Evolutionary conservation across 1,139 yeast genomes (phyloP).

Genomic region (Geotrichum klebahnii): DNA sequence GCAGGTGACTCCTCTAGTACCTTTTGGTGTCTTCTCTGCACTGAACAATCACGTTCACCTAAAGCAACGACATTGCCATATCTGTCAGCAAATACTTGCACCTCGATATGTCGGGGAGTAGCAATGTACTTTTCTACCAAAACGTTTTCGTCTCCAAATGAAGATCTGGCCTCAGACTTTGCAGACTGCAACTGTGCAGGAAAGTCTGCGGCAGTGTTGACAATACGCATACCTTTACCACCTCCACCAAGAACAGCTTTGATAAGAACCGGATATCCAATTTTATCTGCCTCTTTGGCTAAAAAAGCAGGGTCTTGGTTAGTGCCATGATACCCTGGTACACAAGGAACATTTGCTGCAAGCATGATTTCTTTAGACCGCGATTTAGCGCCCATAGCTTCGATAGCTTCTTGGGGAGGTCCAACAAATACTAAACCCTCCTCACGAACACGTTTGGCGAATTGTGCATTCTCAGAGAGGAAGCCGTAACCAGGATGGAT

Average conservation of each 20-base stretch:
- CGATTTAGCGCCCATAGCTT: constrained; percentile 40
- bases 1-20: constrained; percentile 53
- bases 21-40: constrained; percentile 50
- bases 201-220: constrained; percentile 40
- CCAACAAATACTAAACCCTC: constrained; percentile 46
- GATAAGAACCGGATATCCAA: constrained; percentile 48
- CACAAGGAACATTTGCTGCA: constrained; percentile 44
- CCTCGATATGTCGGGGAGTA: constrained; percentile 48
- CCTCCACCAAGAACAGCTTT: constrained; percentile 55
- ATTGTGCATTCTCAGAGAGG: constrained; percentile 44
- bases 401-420: constrained; percentile 42
- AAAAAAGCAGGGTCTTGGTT: constrained; percentile 40
- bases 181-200: constrained; percentile 41
- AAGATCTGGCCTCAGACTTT: constrained; percentile 43
- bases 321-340: constrained; percentile 47
- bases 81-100: constrained; percentile 48
- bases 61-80: constrained; percentile 45
- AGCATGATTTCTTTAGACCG: constrained; percentile 39
- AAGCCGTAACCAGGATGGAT: constrained; percentile 50
- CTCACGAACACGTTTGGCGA: constrained; percentile 42
- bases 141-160: constrained; percentile 46
- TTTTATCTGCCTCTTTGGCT: constrained; percentile 38
- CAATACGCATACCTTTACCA: constrained; percentile 50
- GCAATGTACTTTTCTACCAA: constrained; percentile 46
- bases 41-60: constrained; percentile 50